phyloP scores from a whole-genome alignment of 2,329 filamentous ascomycete genomes.

The Lithohypha guttulata region DNA sequence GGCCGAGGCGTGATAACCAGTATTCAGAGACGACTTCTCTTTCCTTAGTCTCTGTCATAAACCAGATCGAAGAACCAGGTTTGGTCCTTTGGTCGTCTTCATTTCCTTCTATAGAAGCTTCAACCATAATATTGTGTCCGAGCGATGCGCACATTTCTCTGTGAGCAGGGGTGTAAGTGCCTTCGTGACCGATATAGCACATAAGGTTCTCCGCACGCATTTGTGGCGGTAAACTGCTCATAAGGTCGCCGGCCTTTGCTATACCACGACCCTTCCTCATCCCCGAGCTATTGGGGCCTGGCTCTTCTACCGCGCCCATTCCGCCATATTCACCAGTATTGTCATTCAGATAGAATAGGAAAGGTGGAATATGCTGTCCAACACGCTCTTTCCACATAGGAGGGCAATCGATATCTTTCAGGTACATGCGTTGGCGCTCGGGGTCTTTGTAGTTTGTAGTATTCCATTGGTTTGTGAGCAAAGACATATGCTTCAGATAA shows the following conservation, averaged over 20 bases:
- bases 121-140: constrained; percentile 97
- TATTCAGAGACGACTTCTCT: constrained; percentile 84
- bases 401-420: constrained; percentile 96
- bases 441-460: constrained; percentile 66
- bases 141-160: constrained; percentile 95
- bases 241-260: constrained; percentile 75
- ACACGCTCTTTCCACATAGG: constrained; percentile 73
- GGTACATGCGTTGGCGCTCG: constrained; percentile 72
- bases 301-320: constrained; percentile 43
- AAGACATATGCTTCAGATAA: constrained; percentile 78
- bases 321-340: constrained; percentile 51
- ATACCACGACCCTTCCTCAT: constrained; percentile 44
- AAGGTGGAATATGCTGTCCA: constrained; percentile 63
- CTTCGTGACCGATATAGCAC: constrained; percentile 97
- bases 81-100: constrained; percentile 60
- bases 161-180: constrained; percentile 90
- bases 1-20: constrained; percentile 82
- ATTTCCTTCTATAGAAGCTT: constrained; percentile 57
- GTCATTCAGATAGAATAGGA: constrained; percentile 84
- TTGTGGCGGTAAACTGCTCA: constrained; percentile 75
- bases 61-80: constrained; percentile 88
- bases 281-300: constrained; percentile 30
- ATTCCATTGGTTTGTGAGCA: constrained; percentile 73
- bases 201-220: constrained; percentile 96
- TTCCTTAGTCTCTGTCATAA: constrained; percentile 96